phyloP scores from a whole-genome alignment of 192 early-diverging fungal genomes.

The Podila clonocystis region DNA sequence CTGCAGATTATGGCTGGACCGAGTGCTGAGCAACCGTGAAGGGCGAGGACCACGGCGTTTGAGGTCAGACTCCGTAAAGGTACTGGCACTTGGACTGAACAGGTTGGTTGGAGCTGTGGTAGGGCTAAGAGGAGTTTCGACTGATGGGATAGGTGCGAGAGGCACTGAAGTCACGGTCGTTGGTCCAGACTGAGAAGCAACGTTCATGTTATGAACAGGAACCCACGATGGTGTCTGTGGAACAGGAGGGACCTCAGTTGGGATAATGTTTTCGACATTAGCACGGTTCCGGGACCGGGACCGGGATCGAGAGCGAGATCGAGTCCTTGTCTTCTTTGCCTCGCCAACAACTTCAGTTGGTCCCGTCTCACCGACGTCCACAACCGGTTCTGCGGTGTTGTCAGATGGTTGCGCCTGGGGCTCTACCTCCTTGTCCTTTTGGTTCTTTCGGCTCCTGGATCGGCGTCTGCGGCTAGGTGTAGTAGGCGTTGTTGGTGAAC shows the following conservation, averaged over 20 bases:
- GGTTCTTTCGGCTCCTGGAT: constrained; percentile 41
- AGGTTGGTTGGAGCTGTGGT: background rate
- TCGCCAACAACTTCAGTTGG: background rate
- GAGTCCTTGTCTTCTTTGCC: constrained; percentile 38
- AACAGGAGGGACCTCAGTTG: constrained; percentile 39
- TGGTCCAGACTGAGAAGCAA: constrained; percentile 11
- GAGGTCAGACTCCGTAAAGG: constrained; percentile 23
- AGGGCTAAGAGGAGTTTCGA: background rate
- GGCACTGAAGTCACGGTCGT: constrained; percentile 9
- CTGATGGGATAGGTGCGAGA: background rate
- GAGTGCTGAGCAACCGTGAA: constrained; percentile 39
- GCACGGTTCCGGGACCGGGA: constrained; percentile 33
- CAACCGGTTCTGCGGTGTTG: no score
- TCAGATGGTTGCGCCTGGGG: constrained; percentile 3
- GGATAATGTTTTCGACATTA: constrained; percentile 27
- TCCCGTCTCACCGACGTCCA: background rate
- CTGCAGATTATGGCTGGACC: constrained; percentile 27
- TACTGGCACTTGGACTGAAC: background rate
- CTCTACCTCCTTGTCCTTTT: constrained; percentile 29
- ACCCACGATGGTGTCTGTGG: constrained; percentile 50
- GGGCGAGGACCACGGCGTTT: constrained; percentile 50
- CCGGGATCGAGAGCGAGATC: constrained; percentile 37
- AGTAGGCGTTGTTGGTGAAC: constrained; percentile 27
- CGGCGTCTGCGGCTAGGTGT: constrained; percentile 35
- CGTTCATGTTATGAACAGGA: constrained; percentile 33